These are phyloP conservation scores for Alternaria alternata DNA, from an alignment of 2,329 filamentous ascomycete genomes.

Conservation along the genomic window DNA sequence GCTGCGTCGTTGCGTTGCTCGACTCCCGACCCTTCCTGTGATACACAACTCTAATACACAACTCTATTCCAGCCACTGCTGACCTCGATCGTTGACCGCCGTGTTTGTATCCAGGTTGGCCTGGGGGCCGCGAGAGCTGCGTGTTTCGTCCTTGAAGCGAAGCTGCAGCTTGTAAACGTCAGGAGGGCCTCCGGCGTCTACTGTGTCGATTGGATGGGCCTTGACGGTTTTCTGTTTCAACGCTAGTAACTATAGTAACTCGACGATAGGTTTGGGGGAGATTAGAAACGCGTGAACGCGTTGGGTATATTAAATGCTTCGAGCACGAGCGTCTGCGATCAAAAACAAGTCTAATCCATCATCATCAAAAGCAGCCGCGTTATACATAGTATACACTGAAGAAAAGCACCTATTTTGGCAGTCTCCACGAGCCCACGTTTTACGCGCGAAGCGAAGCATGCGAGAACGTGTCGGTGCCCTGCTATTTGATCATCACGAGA, in stretches of 20 bases:
- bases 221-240: background rate
- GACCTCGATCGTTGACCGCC: background rate
- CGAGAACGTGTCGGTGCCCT: constrained; percentile 1
- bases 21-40: background rate
- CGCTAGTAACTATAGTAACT: constrained; percentile 2
- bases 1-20: background rate
- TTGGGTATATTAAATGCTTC: background rate
- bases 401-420: background rate
- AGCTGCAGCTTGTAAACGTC: background rate
- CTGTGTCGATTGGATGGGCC: background rate
- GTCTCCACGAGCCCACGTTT: background rate
- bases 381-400: background rate
- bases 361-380: background rate
- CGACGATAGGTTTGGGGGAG: constrained; percentile 1
- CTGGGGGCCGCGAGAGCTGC: constrained; percentile 2
- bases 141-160: constrained; percentile 3
- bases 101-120: background rate
- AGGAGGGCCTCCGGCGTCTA: constrained; percentile 4
- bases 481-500: background rate
- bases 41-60: background rate
- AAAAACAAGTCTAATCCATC: background rate
- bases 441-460: constrained; percentile 5
- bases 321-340: background rate
- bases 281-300: constrained; percentile 1
- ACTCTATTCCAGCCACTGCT: background rate